Percentiles rank a stretch among this genome's conserved stretches.
Evolutionary conservation across 148 eudicot genomes (phyloP).

Genomic region (Gaultheria prostrata): DNA sequence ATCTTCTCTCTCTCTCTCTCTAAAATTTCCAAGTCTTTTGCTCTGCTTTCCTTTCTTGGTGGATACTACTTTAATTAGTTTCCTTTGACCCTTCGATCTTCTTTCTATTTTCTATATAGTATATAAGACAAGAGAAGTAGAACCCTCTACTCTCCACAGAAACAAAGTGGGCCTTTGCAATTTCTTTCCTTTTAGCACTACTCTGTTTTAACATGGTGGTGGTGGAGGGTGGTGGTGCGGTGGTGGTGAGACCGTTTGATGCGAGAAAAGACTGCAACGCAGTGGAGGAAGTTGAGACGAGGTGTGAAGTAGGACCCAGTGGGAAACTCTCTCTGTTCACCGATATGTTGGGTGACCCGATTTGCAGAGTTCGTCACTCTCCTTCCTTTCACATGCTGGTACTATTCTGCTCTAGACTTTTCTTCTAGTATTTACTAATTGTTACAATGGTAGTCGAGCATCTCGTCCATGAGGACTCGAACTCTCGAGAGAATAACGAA

Average conservation of each 20-base stretch:
- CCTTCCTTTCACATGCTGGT: constrained; percentile 93
- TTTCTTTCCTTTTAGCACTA: neutral
- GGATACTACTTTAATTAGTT: neutral
- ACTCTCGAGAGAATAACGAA: no score
- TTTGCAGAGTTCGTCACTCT: constrained; percentile 84
- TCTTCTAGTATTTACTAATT: no score
- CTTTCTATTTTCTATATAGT: no score
- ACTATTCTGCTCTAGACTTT: no score
- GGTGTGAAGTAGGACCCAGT: constrained; percentile 80
- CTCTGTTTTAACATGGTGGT: neutral
- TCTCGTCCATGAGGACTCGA: no score
- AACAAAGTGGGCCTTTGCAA: no score
- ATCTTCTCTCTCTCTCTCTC: neutral
- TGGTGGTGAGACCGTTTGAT: constrained; percentile 48
- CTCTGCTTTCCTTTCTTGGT: neutral
- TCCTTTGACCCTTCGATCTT: neutral
- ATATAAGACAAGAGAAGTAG: no score
- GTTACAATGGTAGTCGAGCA: no score
- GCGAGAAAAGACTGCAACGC: constrained; percentile 36
- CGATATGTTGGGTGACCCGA: constrained; percentile 84
- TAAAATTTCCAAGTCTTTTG: neutral
- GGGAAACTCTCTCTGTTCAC: constrained; percentile 70
- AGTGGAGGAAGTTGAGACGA: constrained; percentile 67
- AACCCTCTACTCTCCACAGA: no score
- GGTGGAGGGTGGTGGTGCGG: neutral